Percentiles rank a stretch among this genome's conserved stretches.
Conservation (phyloP, 495 filamentous ascomycete species). For the Clohesyomyces aquaticus region DNA sequence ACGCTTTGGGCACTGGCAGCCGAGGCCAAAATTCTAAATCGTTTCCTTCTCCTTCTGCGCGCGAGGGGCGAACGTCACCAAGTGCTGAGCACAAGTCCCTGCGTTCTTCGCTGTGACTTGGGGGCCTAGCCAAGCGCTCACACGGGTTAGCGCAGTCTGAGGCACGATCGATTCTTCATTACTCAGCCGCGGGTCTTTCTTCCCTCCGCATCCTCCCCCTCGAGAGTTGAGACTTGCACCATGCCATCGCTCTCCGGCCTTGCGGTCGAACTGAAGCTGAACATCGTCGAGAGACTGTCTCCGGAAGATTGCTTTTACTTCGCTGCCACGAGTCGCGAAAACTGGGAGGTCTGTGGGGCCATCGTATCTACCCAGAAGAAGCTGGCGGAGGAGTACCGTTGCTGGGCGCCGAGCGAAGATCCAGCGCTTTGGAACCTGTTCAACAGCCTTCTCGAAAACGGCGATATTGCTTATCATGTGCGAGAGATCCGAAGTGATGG, state of each 20-base stretch:
- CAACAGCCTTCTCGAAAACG: slow-evolving; percentile 3
- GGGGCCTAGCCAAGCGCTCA: too few species aligned
- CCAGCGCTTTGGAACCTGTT: slow-evolving; percentile 9
- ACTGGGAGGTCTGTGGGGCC: slow-evolving; percentile 13
- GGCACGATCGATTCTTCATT: too few species aligned
- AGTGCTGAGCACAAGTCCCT: too few species aligned
- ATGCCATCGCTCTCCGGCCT: slow-evolving; percentile 11
- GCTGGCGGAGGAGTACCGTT: not conserved
- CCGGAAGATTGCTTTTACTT: slow-evolving; percentile 22
- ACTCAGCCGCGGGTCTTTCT: too few species aligned
- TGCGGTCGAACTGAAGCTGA: slow-evolving; percentile 19
- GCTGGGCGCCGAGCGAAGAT: not conserved
- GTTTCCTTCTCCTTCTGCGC: too few species aligned
- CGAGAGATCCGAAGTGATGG: not conserved
- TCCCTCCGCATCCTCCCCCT: not conserved
- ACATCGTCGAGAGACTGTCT: not conserved
- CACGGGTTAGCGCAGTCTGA: too few species aligned
- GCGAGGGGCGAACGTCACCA: too few species aligned
- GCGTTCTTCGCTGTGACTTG: too few species aligned
- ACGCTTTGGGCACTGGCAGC: too few species aligned
- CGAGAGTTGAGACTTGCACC: not conserved
- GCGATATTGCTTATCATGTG: slow-evolving; percentile 1
- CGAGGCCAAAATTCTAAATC: too few species aligned
- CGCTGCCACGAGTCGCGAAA: not conserved
- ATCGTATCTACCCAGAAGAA: not conserved